These are phyloP conservation scores for Suhomyces faveliae DNA, from an alignment of 805 yeast genomes.

Conservation along the genomic window DNA sequence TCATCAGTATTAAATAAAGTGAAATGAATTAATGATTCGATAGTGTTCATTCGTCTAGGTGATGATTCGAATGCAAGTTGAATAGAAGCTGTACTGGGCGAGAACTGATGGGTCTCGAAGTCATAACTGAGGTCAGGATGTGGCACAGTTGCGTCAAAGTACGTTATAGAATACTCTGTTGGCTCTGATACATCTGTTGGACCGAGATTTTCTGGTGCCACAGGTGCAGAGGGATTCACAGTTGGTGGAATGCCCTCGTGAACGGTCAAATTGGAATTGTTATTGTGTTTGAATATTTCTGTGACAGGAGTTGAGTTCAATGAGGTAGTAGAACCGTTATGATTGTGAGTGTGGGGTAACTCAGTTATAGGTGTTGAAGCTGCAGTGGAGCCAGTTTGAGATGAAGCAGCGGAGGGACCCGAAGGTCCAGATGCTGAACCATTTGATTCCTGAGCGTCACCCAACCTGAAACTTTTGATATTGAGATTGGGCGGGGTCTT, in stretches of 20 bases:
- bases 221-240: slow-evolving; percentile 2
- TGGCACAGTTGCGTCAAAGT: slow-evolving; percentile 24
- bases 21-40: slow-evolving; percentile 77
- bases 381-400: background rate
- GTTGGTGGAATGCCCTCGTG: slow-evolving; percentile 8
- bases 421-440: slow-evolving; percentile 1
- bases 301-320: slow-evolving; percentile 6
- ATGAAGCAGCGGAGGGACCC: background rate
- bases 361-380: background rate
- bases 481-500: slow-evolving; percentile 53
- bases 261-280: slow-evolving; percentile 15
- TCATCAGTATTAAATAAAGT: slow-evolving; percentile 39
- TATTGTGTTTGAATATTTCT: slow-evolving; percentile 16
- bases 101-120: slow-evolving; percentile 34
- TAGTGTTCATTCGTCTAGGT: slow-evolving; percentile 5
- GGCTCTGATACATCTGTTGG: background rate
- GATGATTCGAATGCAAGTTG: slow-evolving; percentile 8
- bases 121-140: slow-evolving; percentile 47
- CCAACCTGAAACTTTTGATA: slow-evolving; percentile 29
- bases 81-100: slow-evolving; percentile 9
- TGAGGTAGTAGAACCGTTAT: slow-evolving; percentile 3
- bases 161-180: slow-evolving; percentile 20
- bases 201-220: background rate
- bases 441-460: slow-evolving; percentile 6
- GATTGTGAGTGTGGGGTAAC: background rate